A percentile compares a stretch with the other conserved stretches of the same genome.
phyloP scores from a whole-genome alignment of 2,329 filamentous ascomycete genomes.

The Colletotrichum gloeosporioides region DNA sequence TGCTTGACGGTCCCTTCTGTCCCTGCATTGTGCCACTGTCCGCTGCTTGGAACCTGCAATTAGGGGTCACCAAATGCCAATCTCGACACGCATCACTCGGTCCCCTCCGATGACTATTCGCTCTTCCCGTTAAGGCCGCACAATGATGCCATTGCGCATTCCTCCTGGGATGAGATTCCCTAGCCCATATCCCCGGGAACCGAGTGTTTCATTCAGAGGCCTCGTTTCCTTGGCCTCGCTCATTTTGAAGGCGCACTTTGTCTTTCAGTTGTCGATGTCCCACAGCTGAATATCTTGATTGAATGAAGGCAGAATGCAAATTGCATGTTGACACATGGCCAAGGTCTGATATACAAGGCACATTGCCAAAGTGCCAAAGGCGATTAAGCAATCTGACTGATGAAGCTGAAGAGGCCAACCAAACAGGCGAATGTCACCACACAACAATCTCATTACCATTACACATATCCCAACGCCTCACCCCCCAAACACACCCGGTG shows the following conservation, averaged over 20 bases:
- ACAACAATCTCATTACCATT: not conserved
- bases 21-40: not conserved
- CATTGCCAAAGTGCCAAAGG: not conserved
- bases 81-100: not conserved
- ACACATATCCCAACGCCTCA: not conserved
- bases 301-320: not conserved
- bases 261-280: not conserved
- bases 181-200: not conserved
- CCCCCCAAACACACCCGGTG: slow-evolving; percentile 43
- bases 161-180: not conserved
- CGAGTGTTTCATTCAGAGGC: not conserved
- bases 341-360: not conserved
- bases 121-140: not conserved
- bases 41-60: not conserved
- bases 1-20: not conserved
- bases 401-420: not conserved
- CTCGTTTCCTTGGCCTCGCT: not conserved
- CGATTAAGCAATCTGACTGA: not conserved
- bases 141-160: slow-evolving; percentile 5
- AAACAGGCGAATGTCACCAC: not conserved
- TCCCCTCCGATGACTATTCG: not conserved
- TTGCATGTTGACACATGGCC: not conserved
- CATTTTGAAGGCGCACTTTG: not conserved
- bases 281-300: not conserved
- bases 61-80: not conserved